Base-by-base conservation (phyloP, 306 rosid species). In the Pyrus communis region DNA sequence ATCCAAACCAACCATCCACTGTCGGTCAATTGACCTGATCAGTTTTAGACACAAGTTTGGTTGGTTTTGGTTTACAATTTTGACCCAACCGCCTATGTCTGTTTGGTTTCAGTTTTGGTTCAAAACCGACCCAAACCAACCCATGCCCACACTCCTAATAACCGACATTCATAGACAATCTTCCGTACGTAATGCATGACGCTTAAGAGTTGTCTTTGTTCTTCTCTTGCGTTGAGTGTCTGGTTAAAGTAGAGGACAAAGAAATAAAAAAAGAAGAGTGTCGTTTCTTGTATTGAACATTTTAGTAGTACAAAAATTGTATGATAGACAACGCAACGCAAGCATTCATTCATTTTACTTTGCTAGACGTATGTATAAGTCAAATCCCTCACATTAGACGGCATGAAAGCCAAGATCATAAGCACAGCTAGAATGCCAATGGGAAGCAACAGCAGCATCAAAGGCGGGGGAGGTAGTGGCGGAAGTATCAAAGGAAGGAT, bases 401-500 rank as follows among this genome's bases (percentile, higher is more conserved):
- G 91, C 89, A 85, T 88, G 75, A 88, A 88, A 51, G 89, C 91
- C 78, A 88, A 72, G 21, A 83, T 69, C 89, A 85, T 79, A 3
- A 88, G 87, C 81, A 85, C 79, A 3, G 46, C 81, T 28, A 88
- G 75, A 75, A 88, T 83, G 62, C 80, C 86, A 66, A 88, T 59
- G 33, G 91, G 88, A 71, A 88, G 85, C 45, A 88, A 74, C 9
- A 88, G 80, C 64, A 88, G 64, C 87, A 88, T 73, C 69, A 85
- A 77, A 0, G 89, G 89, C 11, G 91, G 91, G 3, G 91, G 88
- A 17, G 89, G 91, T 49, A 88, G 65, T 5, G 91, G 91, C 5
- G 91, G 91, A 42, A 88, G 87, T 31, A 88, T 70, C 83, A 88
- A 78, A 12, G 91, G 91, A 21, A 88, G 91, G 35, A 88, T 79